Evolutionary conservation across 2,329 filamentous ascomycete species (phyloP), one percentile per base, ranked within the genome.

Genomic region (Paraphaeosphaeria minitans): DNA sequence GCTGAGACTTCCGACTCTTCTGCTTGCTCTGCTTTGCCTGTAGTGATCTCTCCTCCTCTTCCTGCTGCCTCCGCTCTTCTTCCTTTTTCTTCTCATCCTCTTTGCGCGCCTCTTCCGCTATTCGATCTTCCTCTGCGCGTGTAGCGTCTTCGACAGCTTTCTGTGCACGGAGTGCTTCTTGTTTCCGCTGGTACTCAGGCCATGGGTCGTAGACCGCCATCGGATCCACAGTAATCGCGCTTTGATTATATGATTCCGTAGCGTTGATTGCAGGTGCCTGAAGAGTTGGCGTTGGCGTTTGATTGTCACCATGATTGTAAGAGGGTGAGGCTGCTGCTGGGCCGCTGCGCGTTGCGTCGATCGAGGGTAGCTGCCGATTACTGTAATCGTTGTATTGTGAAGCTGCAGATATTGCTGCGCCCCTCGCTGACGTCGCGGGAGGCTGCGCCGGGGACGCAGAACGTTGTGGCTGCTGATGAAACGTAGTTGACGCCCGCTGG

Each of bases 191-290:
- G 51, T 81, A 78, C 58, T 82, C 79, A 3, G 80, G 80, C 71
- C 80, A 83, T 2, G 82, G 81, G 58, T 85, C 82, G 59, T 85
- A 85, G 2, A 85, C 81, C 48, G 82, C 80, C 47, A 76, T 82
- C 2, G 83, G 83, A 67, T 85, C 81, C 21, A 85, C 81, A 1
- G 82, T 84, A 3, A 70, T 77, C 4, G 78, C 76, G 46, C 62
- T 59, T 21, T 74, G 62, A 55, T 59, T 60, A 58, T 68, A 71
- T 16, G 68, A 53, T 4, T 69, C 67, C 12, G 62, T 33, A 22
- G 63, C 61, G 61, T 53, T 77, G 29, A 58, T 56, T 9, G 61
- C 47, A 6, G 63, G 48, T 24, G 66, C 59, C 19, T 66, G 68
- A 9, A 50, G 60, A 31, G 65, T 54, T 19, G 68, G 51, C 21